Evolutionary conservation across 225 moss, liverwort and hornwort species (phyloP), one percentile per base, ranked within the genome.

Genomic region (Bryum argenteum): DNA sequence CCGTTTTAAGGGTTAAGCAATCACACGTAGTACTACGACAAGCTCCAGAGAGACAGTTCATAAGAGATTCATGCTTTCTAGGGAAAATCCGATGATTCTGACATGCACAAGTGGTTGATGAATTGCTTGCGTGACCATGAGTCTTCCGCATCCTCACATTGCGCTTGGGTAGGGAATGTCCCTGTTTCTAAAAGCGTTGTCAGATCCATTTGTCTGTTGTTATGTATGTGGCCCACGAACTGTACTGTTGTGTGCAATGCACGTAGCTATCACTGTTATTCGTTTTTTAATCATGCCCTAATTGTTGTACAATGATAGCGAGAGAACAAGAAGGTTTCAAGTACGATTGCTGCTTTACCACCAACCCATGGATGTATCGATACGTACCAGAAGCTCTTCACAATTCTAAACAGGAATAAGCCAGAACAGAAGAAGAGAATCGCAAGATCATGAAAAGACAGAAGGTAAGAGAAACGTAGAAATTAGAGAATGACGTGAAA

Each of bases 221-320:
- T 73, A 39, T 55, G 13, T 45, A 15, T 33, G 26, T 41, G 18
- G 40, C n/a, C 8, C 42, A 13, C 9, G 11, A 11, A 44, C 44
- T 10, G 16, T 48, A 48, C 48, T n/a, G n/a, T n/a, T n/a, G n/a
- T 1, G 9, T 53, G 9, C 54, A 9, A 10, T 42, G 9, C 18
- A 44, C 14, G n/a, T 41, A 17, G 39, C 39, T 39, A 52, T 51
- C 22, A 61, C 53, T 62, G 0, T 17, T 44, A 18, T 72, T 72
- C 26, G 13, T 24, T 69, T 23, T 63, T 63, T 7, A 43, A 43
- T 11, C 20, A 22, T 19, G 4, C 42, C 45, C 24, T 18, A 15
- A 56, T 17, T 16, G 43, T 20, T 42, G 54, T 61, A 62, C 68
- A 75, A 69, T 61, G 61, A 61, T 67, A 52, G 51, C 60, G 10